Percentiles rank a stretch among this genome's conserved stretches.
phyloP scores from a whole-genome alignment of 202 grass and related monocot genomes.

The Schoenoplectus triqueter region DNA sequence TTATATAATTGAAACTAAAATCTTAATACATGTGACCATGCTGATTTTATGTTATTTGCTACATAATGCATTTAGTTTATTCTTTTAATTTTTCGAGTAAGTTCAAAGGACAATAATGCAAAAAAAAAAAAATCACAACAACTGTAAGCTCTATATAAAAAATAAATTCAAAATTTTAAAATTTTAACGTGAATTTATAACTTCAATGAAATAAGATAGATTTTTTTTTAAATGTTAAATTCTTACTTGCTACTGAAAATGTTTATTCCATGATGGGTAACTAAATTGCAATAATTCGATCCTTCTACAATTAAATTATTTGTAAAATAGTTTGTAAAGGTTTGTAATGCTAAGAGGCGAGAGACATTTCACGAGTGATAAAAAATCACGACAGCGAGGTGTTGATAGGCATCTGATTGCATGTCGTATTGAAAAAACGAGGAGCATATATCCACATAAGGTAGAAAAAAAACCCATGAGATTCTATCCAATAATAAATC shows the following conservation, averaged over 20 bases:
- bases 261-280: neutral
- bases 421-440: conserved; percentile 20
- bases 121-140: too few relatives aligned
- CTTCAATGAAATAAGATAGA: too few relatives aligned
- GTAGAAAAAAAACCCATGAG: neutral
- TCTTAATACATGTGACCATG: too few relatives aligned
- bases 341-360: conserved; percentile 4
- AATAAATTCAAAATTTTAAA: too few relatives aligned
- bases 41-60: too few relatives aligned
- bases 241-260: neutral
- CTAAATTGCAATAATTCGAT: neutral
- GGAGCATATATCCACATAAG: neutral
- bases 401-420: conserved; percentile 19
- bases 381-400: conserved; percentile 21
- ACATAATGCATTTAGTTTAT: too few relatives aligned
- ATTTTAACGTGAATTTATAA: too few relatives aligned
- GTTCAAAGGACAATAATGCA: too few relatives aligned
- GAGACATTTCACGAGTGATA: neutral
- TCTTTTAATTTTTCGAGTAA: too few relatives aligned
- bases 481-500: neutral
- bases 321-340: neutral
- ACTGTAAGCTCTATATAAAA: too few relatives aligned
- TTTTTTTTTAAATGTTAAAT: too few relatives aligned
- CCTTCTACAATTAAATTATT: neutral
- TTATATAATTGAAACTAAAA: too few relatives aligned